Percentiles rank a stretch among this genome's conserved stretches.
These are phyloP conservation scores for Blastobotrys attinorum DNA, from an alignment of 805 yeast species.

Conservation along the genomic window DNA sequence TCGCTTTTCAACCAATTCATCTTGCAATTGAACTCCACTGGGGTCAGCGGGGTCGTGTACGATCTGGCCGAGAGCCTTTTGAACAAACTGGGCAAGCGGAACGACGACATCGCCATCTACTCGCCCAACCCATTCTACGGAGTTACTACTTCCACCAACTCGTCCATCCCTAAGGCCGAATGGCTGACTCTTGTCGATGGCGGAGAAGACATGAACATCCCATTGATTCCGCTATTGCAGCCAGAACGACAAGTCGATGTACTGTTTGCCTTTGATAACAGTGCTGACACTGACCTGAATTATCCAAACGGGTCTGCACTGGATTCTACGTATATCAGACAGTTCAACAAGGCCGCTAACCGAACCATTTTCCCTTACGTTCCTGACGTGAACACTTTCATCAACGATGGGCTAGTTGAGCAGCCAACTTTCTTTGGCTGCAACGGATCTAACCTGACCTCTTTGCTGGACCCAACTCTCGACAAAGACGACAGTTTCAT, in stretches of 20 bases:
- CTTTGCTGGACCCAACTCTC: constrained; percentile 14
- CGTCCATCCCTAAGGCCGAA: constrained; percentile 34
- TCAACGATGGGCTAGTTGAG: constrained; percentile 51
- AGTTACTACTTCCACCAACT: constrained; percentile 30
- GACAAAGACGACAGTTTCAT: constrained; percentile 16
- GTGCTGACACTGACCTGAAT: constrained; percentile 45
- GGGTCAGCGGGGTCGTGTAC: constrained; percentile 39
- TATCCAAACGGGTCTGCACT: constrained; percentile 70
- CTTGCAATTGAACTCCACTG: constrained; percentile 48
- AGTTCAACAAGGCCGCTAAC: constrained; percentile 44
- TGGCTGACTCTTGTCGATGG: constrained; percentile 56
- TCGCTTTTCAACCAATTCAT: constrained; percentile 66
- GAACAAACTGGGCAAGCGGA: constrained; percentile 36
- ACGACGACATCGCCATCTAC: constrained; percentile 62
- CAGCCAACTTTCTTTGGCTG: constrained; percentile 83
- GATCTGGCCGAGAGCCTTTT: constrained; percentile 41
- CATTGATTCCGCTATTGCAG: constrained; percentile 55
- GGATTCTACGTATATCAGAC: constrained; percentile 49
- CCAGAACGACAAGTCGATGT: constrained; percentile 53
- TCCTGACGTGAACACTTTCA: constrained; percentile 59
- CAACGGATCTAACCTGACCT: constrained; percentile 46
- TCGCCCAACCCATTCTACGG: constrained; percentile 64
- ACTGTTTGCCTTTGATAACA: constrained; percentile 60
- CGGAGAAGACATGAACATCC: constrained; percentile 66
- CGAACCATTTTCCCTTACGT: constrained; percentile 71